Base-by-base conservation (phyloP, 169 alveolate genomes). In the Nephromyces sp. region DNA sequence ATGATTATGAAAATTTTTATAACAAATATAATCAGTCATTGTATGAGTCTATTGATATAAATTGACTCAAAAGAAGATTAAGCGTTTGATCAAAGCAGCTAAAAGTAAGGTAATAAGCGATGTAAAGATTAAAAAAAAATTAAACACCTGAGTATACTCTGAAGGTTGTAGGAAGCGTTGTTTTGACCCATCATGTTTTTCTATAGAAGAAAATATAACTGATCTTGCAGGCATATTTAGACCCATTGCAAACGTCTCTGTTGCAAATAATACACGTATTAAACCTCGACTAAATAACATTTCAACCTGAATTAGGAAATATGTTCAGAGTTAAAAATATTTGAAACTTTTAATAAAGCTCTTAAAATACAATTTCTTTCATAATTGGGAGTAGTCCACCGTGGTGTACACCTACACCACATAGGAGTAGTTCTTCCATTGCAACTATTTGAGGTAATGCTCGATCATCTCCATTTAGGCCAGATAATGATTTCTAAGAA, bases 191-290 rank as follows among this genome's bases (percentile, higher is more conserved):
- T 94, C 97, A 74, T 83, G 96, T 77, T 95, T 95, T 77, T 87
- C 83, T 8, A 95, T 79, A 22, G 94, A 86, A 52, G 98, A 84
- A 84, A 97, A 97, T 24, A 97, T 92, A 29, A 78, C 80, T 0
- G 74, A 34, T 21, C 98, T 87, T 0, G 99, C 97, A 3, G 99
- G 99, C 99, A 96, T 95, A 85, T 97, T 97, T 31, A 97, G 91
- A 1, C 99, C 99, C 95, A 97, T 96, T 32, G 99, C 98, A 82
- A 97, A 94, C 1, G 99, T 96, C 74, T 97, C 98, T 0, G 99
- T 97, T 0, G 99, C 99, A 80, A 96, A 96, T 34, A 97, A 80
- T 3, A 95, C 95, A 75, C 96, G 94, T 3, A 96, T 88, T 33
- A 95, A 85, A 1, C 99, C 99, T 66, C 95, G 82, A 32, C 97